A percentile compares a stretch with the other conserved stretches of the same genome.
Conservation (phyloP, 2,329 filamentous ascomycete species). For the Neopestalotiopsis sp. region DNA sequence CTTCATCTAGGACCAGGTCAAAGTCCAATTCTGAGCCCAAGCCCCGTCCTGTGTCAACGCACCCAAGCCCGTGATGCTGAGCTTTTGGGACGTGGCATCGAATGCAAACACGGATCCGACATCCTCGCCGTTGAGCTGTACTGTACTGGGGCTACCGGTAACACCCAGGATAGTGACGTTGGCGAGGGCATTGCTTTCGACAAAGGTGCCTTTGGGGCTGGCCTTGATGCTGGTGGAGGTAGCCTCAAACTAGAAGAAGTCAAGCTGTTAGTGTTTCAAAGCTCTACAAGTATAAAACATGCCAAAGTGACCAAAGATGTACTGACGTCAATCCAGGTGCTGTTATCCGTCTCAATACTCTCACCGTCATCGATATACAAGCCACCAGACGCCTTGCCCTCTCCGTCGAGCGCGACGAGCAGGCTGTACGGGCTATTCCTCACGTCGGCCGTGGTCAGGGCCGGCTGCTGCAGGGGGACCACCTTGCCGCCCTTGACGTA, state of each 20-base stretch:
- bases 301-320: not conserved
- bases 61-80: slow-evolving; percentile 58
- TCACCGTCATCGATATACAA: slow-evolving; percentile 81
- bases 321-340: slow-evolving; percentile 57
- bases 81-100: slow-evolving; percentile 49
- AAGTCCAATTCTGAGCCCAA: slow-evolving; percentile 62
- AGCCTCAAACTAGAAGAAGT: slow-evolving; percentile 44
- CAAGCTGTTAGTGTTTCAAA: not conserved
- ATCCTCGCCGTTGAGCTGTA: slow-evolving; percentile 56
- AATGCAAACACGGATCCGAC: slow-evolving; percentile 54
- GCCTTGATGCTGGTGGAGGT: slow-evolving; percentile 51
- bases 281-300: not conserved
- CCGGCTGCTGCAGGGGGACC: slow-evolving; percentile 71
- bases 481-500: slow-evolving; percentile 72
- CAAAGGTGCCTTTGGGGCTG: slow-evolving; percentile 55
- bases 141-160: slow-evolving; percentile 46
- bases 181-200: slow-evolving; percentile 62
- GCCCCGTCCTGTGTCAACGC: slow-evolving; percentile 56
- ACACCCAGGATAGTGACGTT: slow-evolving; percentile 68
- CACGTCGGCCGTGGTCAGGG: slow-evolving; percentile 68
- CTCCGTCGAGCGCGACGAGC: slow-evolving; percentile 62
- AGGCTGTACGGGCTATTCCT: slow-evolving; percentile 71
- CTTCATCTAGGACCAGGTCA: slow-evolving; percentile 52
- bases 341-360: slow-evolving; percentile 64
- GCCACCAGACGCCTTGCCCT: slow-evolving; percentile 62